Evolutionary conservation across 257 asterid genomes (phyloP), one percentile per base, ranked within the genome.

Genomic region (Rhazya stricta): DNA sequence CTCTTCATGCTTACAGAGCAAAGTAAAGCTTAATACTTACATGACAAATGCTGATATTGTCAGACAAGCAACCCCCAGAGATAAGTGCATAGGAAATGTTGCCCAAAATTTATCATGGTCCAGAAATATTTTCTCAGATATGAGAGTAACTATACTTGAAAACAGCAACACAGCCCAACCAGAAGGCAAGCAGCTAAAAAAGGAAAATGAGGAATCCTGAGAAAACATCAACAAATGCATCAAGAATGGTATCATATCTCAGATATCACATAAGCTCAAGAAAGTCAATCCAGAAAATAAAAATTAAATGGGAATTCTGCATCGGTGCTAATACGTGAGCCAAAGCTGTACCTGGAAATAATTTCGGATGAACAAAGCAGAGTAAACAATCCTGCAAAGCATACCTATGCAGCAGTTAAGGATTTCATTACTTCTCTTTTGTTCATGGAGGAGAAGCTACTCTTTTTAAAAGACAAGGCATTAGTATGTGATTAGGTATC

Each of bases 191-290:
- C 98, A 94, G 67, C 72, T 79, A 58, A 77, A 74, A 62, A 94
- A 94, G 77, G 98, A 88, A 85, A 94, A 91, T 16, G 86, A 81
- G 32, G 96, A 83, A 36, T 81, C 97, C 96, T 94, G 91, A 30
- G 45, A 78, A 66, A 36, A 77, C 15, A 54, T 57, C 41, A 21
- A 11, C 61, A 51, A 53, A 71, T 39, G 27, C 21, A 73, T 72
- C 54, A 29, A 45, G 12, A 13, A 27, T 54, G 1, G 48, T 36
- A 48, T 34, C 41, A 68, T 69, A 58, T 39, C 23, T 25, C 9
- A 16, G 21, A 46, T 13, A 34, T 34, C 37, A 71, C 25, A 69
- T 51, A 57, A 48, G 19, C 25, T 25, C 54, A 21, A 13, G 25
- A 27, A n/a, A 25, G 30, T 7, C 42, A 34, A 2, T 29, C 56